These are phyloP conservation scores for Xylariaceae sp. DNA, from an alignment of 2,329 filamentous ascomycete genomes.

Conservation along the genomic window DNA sequence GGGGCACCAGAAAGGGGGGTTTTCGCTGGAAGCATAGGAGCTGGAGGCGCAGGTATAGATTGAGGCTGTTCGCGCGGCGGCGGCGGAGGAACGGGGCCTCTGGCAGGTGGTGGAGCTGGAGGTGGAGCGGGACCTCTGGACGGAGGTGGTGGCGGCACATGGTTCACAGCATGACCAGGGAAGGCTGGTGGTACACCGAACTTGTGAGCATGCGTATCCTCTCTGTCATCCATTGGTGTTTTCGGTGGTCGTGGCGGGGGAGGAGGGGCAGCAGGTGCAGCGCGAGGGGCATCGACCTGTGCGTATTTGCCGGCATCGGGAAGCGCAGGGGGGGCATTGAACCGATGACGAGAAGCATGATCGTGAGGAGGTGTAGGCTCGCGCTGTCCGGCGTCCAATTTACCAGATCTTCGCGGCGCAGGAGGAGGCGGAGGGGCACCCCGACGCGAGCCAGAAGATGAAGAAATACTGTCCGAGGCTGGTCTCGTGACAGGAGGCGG, in stretches of 20 bases:
- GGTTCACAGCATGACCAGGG: slow-evolving; percentile 52
- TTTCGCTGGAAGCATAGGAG: slow-evolving; percentile 41
- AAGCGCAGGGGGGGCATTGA: slow-evolving; percentile 80
- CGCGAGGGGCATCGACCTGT: slow-evolving; percentile 44
- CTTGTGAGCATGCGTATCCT: slow-evolving; percentile 47
- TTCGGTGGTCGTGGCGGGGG: slow-evolving; percentile 66
- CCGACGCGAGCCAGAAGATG: slow-evolving; percentile 37
- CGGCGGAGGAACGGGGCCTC: slow-evolving; percentile 66
- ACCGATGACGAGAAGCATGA: slow-evolving; percentile 62
- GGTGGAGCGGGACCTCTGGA: slow-evolving; percentile 67
- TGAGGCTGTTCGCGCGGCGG: slow-evolving; percentile 45
- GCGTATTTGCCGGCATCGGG: slow-evolving; percentile 87
- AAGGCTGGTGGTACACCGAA: slow-evolving; percentile 81
- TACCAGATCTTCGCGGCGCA: slow-evolving; percentile 55
- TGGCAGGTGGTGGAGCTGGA: slow-evolving; percentile 65
- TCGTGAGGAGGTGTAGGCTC: slow-evolving; percentile 62
- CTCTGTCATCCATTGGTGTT: slow-evolving; percentile 62
- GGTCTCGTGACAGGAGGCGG: slow-evolving; percentile 23
- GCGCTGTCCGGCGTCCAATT: slow-evolving; percentile 39
- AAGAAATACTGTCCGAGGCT: slow-evolving; percentile 31
- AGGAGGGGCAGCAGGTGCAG: slow-evolving; percentile 51
- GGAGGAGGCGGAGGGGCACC: slow-evolving; percentile 51
- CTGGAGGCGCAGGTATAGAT: slow-evolving; percentile 28
- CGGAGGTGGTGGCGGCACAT: slow-evolving; percentile 69
- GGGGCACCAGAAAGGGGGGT: slow-evolving; percentile 32